Base-by-base conservation (phyloP, 495 filamentous ascomycete genomes). In the Daldinia loculata region DNA sequence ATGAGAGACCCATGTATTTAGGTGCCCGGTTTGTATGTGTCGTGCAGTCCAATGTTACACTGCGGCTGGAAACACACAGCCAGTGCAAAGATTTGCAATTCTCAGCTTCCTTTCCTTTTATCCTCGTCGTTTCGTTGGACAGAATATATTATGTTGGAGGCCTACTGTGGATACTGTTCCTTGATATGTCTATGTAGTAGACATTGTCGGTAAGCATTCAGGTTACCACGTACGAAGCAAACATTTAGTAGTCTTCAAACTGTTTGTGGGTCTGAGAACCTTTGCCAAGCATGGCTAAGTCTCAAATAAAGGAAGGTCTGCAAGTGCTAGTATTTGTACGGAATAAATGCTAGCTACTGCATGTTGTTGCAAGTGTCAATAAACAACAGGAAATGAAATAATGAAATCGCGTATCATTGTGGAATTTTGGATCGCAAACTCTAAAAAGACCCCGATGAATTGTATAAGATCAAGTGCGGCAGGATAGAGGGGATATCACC, bases 61-160 rank as follows among this genome's bases (percentile, higher is more conserved):
- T 72, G 70, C 56, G 70, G 70, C 70, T 72, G 70, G 66, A 56
- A 56, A 38, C 27, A 34, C 51, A 17, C n/a, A 39, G 56, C 52
- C 45, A 50, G 27, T 26, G 30, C 30, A 41, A 65, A 65, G 52
- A 72, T 65, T 64, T 67, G 53, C 60, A 45, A 4, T 29, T 34
- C 12, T 43, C 26, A 41, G 19, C n/a, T 29, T 27, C 36, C 24
- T 52, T 30, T 66, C 63, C 41, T 56, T 43, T 58, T 17, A 27
- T 30, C 26, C 2, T 24, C 14, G 24, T 3, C 50, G 6, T 15
- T 30, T 29, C 17, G 43, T 22, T 48, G 9, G 19, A 8, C 11
- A 48, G 19, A 22, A 24, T 19, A 36, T 36, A 14, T 0, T 4
- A 36, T 14, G 34, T 36, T 36, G 19, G 9, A 48, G 11, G 17